Evolutionary conservation across 192 early-diverging fungal genomes (phyloP), one percentile per base, ranked within the genome.

Genomic region (Linnemannia schmuckeri): DNA sequence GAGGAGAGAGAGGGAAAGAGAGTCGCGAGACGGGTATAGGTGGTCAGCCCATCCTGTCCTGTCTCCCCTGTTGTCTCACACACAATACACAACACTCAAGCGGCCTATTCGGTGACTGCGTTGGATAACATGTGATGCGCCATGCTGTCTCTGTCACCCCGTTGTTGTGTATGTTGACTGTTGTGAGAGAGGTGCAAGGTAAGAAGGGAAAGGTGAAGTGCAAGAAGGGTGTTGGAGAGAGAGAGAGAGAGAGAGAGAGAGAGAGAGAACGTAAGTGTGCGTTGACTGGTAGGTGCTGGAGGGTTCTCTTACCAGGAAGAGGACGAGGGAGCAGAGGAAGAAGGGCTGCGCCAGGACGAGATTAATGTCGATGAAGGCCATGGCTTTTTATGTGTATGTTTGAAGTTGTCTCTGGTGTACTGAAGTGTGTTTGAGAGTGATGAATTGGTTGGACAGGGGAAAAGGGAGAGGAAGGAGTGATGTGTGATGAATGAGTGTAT

Each of bases 341-440:
- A 85, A 76, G 41, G 78, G 78, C 83, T 85, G 83, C 47, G 83
- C 78, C 83, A 85, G 72, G 37, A 85, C 57, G 37, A 80, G 78
- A 37, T 70, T 46, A 46, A 79, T 44, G 42, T 80, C 78, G 40
- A 76, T 13, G 42, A 30, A 38, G 10, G 46, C 33, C 83, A 80
- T 85, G 74, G 69, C 61, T 18, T 52, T 52, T 17, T 46, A 46
- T 13, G 15, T 15, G 44, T 24, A 18, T 61, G 55, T 61, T 61
- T 7, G 55, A 27, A 2, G 55, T 35, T 33, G 61, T 33, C 12
- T 61, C 18, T 75, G 35, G 18, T 42, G 1, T 54, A n/a, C 22
- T 55, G 52, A 5, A 30, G 22, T 10, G n/a, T 12, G n/a, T 24
- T 10, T 27, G 22, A 61, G 57, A 61, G 27, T 3, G n/a, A 9